Conservation (phyloP, 805 yeast genomes). For the Jamesozyma hellenica region DNA sequence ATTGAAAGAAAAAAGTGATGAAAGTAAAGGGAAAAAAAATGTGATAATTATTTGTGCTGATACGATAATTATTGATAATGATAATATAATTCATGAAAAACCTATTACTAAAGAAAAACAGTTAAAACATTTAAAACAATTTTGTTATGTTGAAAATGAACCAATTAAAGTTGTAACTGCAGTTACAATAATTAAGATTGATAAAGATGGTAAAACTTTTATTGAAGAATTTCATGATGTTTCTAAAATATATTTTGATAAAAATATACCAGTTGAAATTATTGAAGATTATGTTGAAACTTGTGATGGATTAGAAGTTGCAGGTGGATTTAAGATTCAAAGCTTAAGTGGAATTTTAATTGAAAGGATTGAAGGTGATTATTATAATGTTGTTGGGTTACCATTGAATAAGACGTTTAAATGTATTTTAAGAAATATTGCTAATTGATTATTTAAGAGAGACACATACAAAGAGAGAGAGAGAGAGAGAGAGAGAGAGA, state of each 20-base stretch:
- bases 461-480: too few species aligned
- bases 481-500: too few species aligned
- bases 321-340: conserved; percentile 90
- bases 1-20: conserved; percentile 10
- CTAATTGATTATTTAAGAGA: too few species aligned
- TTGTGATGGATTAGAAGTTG: conserved; percentile 71
- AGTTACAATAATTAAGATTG: conserved; percentile 35
- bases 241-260: conserved; percentile 35
- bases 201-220: too few species aligned
- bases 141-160: conserved; percentile 35
- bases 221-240: conserved; percentile 32
- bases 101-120: conserved; percentile 51
- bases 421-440: background rate
- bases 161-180: conserved; percentile 48
- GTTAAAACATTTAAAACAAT: conserved; percentile 37
- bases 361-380: conserved; percentile 63
- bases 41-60: conserved; percentile 64
- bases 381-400: conserved; percentile 76
- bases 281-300: conserved; percentile 52
- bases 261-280: conserved; percentile 41
- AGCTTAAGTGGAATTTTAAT: conserved; percentile 60
- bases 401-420: conserved; percentile 52
- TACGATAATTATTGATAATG: conserved; percentile 53
- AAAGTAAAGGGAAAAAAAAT: conserved; percentile 8
- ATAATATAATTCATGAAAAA: conserved; percentile 63